Evolutionary conservation across 192 early-diverging fungal species (phyloP).

Genomic region (Allomyces macrogynus): DNA sequence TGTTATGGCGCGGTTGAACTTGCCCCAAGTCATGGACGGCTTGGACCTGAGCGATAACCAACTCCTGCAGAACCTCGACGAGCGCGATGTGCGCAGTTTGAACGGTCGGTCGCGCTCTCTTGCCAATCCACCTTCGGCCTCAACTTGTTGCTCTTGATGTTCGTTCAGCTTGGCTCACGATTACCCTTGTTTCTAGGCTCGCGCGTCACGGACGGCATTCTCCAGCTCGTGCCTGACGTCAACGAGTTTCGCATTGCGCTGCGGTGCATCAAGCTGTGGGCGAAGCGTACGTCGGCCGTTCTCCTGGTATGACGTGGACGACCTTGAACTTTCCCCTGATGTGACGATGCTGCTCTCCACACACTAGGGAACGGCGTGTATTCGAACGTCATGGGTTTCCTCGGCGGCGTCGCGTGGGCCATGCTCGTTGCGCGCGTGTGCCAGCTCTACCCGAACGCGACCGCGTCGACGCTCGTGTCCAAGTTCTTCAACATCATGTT

Average conservation of each 20-base stretch:
- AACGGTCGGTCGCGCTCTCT: constrained; percentile 36
- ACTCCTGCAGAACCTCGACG: constrained; percentile 71
- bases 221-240: constrained; percentile 85
- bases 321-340: no score
- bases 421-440: constrained; percentile 88
- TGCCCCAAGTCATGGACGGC: constrained; percentile 60
- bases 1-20: constrained; percentile 43
- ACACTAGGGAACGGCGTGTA: constrained; percentile 53
- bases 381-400: constrained; percentile 91
- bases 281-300: constrained; percentile 31
- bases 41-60: constrained; percentile 69
- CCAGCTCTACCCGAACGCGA: constrained; percentile 89
- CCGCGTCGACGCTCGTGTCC: constrained; percentile 62
- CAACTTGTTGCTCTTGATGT: no score
- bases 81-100: constrained; percentile 62
- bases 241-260: constrained; percentile 72
- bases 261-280: constrained; percentile 91
- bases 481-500: constrained; percentile 75
- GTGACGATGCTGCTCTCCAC: no score
- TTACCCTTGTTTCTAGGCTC: constrained; percentile 29
- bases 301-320: no score
- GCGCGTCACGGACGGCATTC: constrained; percentile 88
- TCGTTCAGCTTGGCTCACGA: no score
- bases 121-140: no score
- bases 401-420: constrained; percentile 97